phyloP scores from a whole-genome alignment of 169 alveolate species.

The Eimeria sp. region DNA sequence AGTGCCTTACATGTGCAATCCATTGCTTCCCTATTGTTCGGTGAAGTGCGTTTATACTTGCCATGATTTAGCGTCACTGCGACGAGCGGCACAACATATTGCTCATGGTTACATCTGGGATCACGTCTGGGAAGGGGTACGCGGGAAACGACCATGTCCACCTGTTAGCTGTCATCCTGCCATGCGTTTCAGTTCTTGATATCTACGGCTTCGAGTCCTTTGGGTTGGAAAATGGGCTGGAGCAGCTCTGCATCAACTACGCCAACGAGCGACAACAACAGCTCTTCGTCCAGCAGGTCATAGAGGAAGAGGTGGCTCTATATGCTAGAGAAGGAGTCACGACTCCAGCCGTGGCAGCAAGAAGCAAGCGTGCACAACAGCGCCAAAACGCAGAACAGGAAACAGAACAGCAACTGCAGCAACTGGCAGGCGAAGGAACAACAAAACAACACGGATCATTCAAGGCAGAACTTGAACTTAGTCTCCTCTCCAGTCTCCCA shows the following conservation, averaged over 20 bases:
- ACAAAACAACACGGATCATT: background rate
- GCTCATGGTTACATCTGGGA: no score
- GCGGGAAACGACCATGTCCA: no score
- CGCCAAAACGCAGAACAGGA: background rate
- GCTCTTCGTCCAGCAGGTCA: constrained; percentile 92
- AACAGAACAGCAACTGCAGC: background rate
- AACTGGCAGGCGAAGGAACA: background rate
- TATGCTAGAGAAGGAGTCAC: constrained; percentile 48
- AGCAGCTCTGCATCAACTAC: constrained; percentile 94
- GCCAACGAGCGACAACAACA: constrained; percentile 94
- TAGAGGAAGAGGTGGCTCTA: constrained; percentile 73
- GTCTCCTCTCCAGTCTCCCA: constrained; percentile 9
- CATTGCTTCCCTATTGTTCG: no score
- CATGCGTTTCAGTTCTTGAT: constrained; percentile 24
- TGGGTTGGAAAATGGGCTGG: constrained; percentile 89
- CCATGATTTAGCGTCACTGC: no score
- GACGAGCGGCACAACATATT: no score
- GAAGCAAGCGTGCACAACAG: background rate
- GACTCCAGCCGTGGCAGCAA: constrained; percentile 16
- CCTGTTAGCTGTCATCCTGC: no score
- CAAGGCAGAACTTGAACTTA: background rate
- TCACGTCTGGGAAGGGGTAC: no score
- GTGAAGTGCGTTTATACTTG: no score
- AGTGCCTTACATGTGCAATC: no score
- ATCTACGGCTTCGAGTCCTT: constrained; percentile 70